Evolutionary conservation across 2,329 filamentous ascomycete species (phyloP).

Genomic region (Exserohilum turcica): DNA sequence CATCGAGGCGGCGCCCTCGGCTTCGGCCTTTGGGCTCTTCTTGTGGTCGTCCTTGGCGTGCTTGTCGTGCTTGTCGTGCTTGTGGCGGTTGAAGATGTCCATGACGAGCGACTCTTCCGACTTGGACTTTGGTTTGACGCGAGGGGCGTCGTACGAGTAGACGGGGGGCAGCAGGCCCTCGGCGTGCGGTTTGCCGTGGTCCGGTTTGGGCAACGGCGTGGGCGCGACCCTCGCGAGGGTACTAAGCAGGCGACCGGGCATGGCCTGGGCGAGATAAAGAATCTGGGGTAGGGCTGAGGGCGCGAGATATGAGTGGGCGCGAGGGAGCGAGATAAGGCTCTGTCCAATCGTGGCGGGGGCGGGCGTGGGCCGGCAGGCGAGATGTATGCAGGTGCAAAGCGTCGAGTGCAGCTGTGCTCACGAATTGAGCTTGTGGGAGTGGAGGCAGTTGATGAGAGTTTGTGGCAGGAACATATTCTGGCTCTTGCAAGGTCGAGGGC

Average conservation of each 20-base stretch:
- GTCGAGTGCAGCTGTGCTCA: conserved; percentile 18
- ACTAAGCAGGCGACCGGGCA: conserved; percentile 46
- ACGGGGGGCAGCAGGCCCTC: conserved; percentile 41
- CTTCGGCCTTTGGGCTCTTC: conserved; percentile 45
- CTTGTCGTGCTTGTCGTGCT: conserved; percentile 31
- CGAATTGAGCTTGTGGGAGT: conserved; percentile 45
- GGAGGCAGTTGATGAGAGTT: conserved; percentile 37
- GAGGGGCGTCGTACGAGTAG: conserved; percentile 43
- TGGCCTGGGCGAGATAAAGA: conserved; percentile 26
- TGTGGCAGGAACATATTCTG: conserved; percentile 44
- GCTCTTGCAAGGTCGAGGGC: background rate
- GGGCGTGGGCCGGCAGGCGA: conserved; percentile 19
- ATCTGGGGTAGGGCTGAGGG: conserved; percentile 38
- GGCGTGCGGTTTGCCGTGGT: conserved; percentile 26
- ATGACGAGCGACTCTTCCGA: conserved; percentile 47
- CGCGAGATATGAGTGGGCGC: conserved; percentile 20
- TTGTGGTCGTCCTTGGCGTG: conserved; percentile 26
- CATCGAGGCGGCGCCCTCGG: conserved; percentile 57
- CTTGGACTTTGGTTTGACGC: conserved; percentile 30
- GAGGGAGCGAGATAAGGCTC: conserved; percentile 20
- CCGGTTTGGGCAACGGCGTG: conserved; percentile 39
- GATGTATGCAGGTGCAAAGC: conserved; percentile 24
- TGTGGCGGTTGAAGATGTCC: conserved; percentile 49
- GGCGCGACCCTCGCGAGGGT: conserved; percentile 41
- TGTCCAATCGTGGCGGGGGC: conserved; percentile 23